Conservation (phyloP, 106 monocot genomes). For the Ottelia alismoides region DNA sequence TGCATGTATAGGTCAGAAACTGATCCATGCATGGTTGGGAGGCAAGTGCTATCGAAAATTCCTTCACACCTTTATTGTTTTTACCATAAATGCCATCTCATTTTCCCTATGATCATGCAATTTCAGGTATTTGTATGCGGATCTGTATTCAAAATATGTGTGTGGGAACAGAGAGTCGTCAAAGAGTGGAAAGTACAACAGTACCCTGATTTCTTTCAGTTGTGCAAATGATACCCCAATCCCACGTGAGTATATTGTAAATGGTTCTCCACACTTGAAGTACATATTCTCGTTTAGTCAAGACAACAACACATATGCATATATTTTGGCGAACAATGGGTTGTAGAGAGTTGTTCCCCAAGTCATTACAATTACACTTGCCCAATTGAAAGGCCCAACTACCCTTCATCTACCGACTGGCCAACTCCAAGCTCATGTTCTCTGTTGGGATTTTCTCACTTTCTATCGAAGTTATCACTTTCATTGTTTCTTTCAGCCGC, state of each 20-base stretch:
- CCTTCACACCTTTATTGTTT: no score
- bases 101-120: no score
- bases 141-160: conserved; percentile 53
- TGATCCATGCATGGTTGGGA: conserved; percentile 91
- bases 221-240: conserved; percentile 68
- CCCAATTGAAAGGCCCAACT: conserved; percentile 46
- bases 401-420: no score
- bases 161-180: conserved; percentile 66
- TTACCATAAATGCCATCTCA: no score
- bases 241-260: conserved; percentile 32
- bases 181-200: conserved; percentile 67
- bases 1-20: conserved; percentile 62
- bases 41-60: no score
- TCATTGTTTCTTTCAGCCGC: no score
- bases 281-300: conserved; percentile 70
- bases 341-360: conserved; percentile 66
- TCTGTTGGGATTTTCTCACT: no score
- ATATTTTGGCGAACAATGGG: conserved; percentile 46
- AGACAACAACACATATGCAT: conserved; percentile 61
- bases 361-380: conserved; percentile 70
- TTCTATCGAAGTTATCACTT: no score
- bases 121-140: conserved; percentile 74
- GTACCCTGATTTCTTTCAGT: conserved; percentile 29
- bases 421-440: no score
- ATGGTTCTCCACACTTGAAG: conserved; percentile 34